Base-by-base conservation (phyloP, 495 filamentous ascomycete species). In the Lasiosphaeriaceae sp. region DNA sequence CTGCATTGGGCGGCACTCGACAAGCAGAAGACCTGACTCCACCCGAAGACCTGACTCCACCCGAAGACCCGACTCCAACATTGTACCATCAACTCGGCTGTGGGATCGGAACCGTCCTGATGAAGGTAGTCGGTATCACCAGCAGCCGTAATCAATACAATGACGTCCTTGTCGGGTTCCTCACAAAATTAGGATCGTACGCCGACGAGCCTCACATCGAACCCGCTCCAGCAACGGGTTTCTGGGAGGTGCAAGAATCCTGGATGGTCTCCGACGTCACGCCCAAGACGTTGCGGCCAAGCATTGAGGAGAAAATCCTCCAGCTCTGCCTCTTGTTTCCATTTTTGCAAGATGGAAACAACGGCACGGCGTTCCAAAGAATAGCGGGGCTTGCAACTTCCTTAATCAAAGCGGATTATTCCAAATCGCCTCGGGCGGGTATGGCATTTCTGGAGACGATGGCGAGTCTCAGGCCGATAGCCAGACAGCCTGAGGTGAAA, bases 401-500 rank as follows among this genome's bases (percentile, higher is more conserved):
- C 2, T 47, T 65, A n/a, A 56, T 54, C 8, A 45, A 37, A 7
- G 37, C 59, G 12, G 59, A 65, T 44, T 37, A 59, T 26, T 46
- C 54, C 3, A 3, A 9, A 11, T 23, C 35, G 0, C 54, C 55
- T 0, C 34, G 6, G 5, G 46, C 59, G 6, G 55, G 39, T 1
- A 22, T 49, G 24, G 60, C 63, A 1, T 66, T 66, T 22, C 24
- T 63, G 3, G 35, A 58, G 7, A 50, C 50, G n/a, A 55, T 58
- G 50, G 31, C 53, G n/a, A 35, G 29, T n/a, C 39, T 51, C 39
- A 5, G 8, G 14, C 39, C 39, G 5, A 43, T 5, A 43, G 16
- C n/a, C 39, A n/a, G 14, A 11, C 24, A 16, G 5, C 12, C n/a
- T 6, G 22, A n/a, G n/a, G n/a, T n/a, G n/a, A n/a, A 11, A 8